Evolutionary conservation across 164 flowering plant species (phyloP), one percentile per base, ranked within the genome.

Genomic region (Paratinospora sagittata): DNA sequence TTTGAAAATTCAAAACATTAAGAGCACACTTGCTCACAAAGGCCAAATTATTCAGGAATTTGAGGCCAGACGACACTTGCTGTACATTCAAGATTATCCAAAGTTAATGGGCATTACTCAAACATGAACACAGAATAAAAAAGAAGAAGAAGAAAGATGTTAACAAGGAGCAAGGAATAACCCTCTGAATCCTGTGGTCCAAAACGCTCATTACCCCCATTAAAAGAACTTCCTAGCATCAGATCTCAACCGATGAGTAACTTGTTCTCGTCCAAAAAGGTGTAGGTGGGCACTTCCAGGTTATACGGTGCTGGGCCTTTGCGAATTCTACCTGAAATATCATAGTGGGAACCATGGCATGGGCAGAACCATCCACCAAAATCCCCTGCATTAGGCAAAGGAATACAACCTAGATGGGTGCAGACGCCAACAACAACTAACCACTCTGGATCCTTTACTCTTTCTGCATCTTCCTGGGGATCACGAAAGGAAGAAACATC

Each of bases 291-390:
- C 5, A 81, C 84, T 63, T 81, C 81, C 49, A 81, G 72, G 64
- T 81, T 78, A 72, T 70, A 78, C 1, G 84, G 84, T 26, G 81
- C 84, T 1, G 81, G 81, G 10, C 84, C 81, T 71, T 78, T 81
- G n/a, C 81, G 79, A 12, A 81, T 81, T 69, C 83, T 75, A 17
- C 83, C 83, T 37, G 83, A 81, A 30, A 81, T 78, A 55, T 81
- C 83, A 47, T 81, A 81, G 61, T 81, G 83, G 6, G 83, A 81
- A 2, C 83, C 83, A 74, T 81, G 83, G 73, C 83, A 81, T 24
- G 83, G 83, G 70, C 83, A 81, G 69, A 81, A 78, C 83, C 83
- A 81, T 3, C 83, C 83, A 19, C 83, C 83, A 57, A 61, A 81
- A 66, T 81, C 83, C 12, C 83, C 83, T 19, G 81, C 83, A 71